Evolutionary conservation across 495 filamentous ascomycete genomes (phyloP), one percentile per base, ranked within the genome.

Genomic region (Parathielavia appendiculata): DNA sequence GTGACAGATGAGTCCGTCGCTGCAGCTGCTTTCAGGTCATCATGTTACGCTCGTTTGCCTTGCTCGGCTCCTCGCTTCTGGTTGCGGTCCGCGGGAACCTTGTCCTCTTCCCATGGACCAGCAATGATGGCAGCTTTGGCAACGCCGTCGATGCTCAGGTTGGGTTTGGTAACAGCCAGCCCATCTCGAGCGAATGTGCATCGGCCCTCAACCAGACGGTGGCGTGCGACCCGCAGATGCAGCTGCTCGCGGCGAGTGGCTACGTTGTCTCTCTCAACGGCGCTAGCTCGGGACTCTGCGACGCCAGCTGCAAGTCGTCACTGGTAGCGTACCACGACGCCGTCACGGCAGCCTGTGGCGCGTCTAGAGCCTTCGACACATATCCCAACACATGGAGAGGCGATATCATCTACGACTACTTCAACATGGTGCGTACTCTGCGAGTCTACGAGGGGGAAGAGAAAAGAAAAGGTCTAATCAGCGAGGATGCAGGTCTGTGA

Each of bases 371-470:
- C 0, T 51, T 51, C 12, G 48, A 51, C 23, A 51, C 48, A n/a
- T 51, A 51, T 38, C 16, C 26, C 32, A 51, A 51, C 23, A 51
- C 48, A n/a, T 51, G 48, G 48, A 51, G 34, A 38, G 48, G 48
- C 4, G 48, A 51, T 22, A 51, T 51, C 32, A 51, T 51, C 48
- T 51, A 36, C 16, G 48, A 51, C 19, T 51, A 51, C n/a, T 51
- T 51, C 9, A 51, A 51, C 19, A 51, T 36, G 48, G 48, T 51
- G 26, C 2, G 26, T 3, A 51, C 6, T 1, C 14, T 11, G 19
- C 16, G 26, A 23, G 14, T 14, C 2, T 46, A 8, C 9, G 14
- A 20, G 5, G 16, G 14, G n/a, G n/a, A n/a, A n/a, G n/a, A n/a
- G n/a, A n/a, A n/a, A n/a, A 6, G 12, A 1, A 26, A 26, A 30